Base-by-base conservation (phyloP, 2,329 filamentous ascomycete species). In the Phoma sp. region DNA sequence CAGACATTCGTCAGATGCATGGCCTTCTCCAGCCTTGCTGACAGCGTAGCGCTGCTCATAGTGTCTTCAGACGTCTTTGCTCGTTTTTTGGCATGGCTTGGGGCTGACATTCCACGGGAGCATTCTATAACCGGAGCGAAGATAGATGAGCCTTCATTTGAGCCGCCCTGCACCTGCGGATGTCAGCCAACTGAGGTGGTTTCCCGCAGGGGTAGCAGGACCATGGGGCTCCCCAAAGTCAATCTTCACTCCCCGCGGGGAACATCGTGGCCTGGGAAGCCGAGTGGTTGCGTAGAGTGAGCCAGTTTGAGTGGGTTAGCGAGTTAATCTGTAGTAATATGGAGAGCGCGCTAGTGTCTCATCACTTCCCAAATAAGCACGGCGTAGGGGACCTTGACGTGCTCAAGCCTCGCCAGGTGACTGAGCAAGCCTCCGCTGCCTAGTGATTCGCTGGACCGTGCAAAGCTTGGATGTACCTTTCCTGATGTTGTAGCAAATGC, bases 241-340 rank as follows among this genome's bases (percentile, higher is more conserved):
- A 26, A 20, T 26, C 15, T 18, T 33, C 20, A 2, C 26, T 32
- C 6, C 12, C 25, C 29, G 15, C 29, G 10, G 30, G 15, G 18
- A 21, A 26, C 23, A 15, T 17, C 14, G 14, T 36, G 25, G 26
- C 12, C 9, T 20, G 26, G n/a, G 12, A 37, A 32, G 40, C 36
- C 61, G 32, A 64, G 39, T 65, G 62, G 65, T 42, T 29, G 59
- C 23, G 21, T 43, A 42, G 17, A 40, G 39, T 53, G 53, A 54
- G 47, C 28, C 47, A 37, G 49, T 57, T 59, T 61, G 42, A 66
- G 48, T 57, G 51, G 38, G 56, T 49, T 39, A 56, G 57, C 45
- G 42, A 38, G 38, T 57, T 60, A 59, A 66, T 62, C 28, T 56
- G 30, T 5, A 36, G 46, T 23, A 56, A 50, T 56, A 56, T 56